Conservation (phyloP, 2,329 filamentous ascomycete species). For the Fusarium hainanense region DNA sequence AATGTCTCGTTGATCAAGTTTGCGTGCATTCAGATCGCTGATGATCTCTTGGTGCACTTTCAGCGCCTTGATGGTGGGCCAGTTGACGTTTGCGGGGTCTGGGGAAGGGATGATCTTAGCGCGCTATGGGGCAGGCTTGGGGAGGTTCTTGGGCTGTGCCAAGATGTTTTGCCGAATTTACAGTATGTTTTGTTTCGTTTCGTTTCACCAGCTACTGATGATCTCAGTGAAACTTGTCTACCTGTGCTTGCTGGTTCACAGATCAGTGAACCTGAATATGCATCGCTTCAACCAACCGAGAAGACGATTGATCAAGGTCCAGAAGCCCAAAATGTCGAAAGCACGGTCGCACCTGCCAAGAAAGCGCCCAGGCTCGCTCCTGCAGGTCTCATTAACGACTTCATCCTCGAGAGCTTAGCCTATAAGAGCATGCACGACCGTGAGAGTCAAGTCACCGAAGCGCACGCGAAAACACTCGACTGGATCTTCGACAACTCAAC, state of each 20-base stretch:
- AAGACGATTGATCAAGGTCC: neutral
- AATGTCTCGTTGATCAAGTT: slow-evolving; percentile 16
- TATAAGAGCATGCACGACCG: slow-evolving; percentile 50
- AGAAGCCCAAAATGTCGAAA: neutral
- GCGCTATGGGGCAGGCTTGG: slow-evolving; percentile 33
- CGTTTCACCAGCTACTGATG: neutral
- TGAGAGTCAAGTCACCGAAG: slow-evolving; percentile 47
- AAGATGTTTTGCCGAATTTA: slow-evolving; percentile 6
- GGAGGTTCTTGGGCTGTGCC: slow-evolving; percentile 26
- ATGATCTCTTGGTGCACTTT: slow-evolving; percentile 42
- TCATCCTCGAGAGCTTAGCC: slow-evolving; percentile 48
- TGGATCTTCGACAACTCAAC: slow-evolving; percentile 50
- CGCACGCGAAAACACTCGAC: slow-evolving; percentile 50
- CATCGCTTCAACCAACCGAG: neutral
- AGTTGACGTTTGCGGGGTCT: slow-evolving; percentile 32
- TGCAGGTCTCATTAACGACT: slow-evolving; percentile 45
- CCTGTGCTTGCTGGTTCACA: slow-evolving; percentile 1
- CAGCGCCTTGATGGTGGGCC: slow-evolving; percentile 8
- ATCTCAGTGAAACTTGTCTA: neutral
- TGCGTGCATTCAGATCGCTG: slow-evolving; percentile 43
- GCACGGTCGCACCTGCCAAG: neutral
- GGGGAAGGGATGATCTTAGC: slow-evolving; percentile 36
- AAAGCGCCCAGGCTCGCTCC: slow-evolving; percentile 20
- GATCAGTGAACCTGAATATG: neutral
- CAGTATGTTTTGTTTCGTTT: slow-evolving; percentile 15